Evolutionary conservation across 495 filamentous ascomycete species (phyloP).

Genomic region (Neurospora intermedia): DNA sequence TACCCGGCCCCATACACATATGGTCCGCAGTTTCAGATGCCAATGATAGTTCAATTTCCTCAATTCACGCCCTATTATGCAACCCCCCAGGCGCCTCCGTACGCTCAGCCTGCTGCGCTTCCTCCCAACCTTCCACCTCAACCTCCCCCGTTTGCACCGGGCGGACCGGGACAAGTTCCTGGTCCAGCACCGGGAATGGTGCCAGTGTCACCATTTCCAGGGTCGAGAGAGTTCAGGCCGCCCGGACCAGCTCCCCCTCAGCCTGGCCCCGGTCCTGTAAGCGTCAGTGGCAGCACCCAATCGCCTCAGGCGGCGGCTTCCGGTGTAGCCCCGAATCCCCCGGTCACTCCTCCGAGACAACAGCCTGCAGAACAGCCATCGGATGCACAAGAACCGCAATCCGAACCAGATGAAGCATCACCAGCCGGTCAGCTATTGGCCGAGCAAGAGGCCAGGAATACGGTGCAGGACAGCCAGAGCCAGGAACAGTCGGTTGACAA

Average conservation of each 20-base stretch:
- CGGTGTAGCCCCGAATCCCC: background rate
- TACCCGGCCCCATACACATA: background rate
- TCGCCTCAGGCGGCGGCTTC: background rate
- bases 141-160: background rate
- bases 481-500: background rate
- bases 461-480: background rate
- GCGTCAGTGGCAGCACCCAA: background rate
- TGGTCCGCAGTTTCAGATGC: background rate
- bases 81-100: background rate
- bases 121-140: constrained; percentile 1
- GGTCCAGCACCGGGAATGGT: background rate
- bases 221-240: background rate
- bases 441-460: background rate
- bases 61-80: background rate
- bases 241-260: background rate
- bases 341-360: background rate
- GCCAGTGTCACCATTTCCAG: background rate
- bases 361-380: background rate
- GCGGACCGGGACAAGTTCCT: background rate
- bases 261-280: background rate
- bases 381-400: background rate
- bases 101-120: background rate
- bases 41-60: background rate
- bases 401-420: background rate
- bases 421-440: background rate